Conservation (phyloP, 179 eudicot species). For the Silene noctiflora region DNA sequence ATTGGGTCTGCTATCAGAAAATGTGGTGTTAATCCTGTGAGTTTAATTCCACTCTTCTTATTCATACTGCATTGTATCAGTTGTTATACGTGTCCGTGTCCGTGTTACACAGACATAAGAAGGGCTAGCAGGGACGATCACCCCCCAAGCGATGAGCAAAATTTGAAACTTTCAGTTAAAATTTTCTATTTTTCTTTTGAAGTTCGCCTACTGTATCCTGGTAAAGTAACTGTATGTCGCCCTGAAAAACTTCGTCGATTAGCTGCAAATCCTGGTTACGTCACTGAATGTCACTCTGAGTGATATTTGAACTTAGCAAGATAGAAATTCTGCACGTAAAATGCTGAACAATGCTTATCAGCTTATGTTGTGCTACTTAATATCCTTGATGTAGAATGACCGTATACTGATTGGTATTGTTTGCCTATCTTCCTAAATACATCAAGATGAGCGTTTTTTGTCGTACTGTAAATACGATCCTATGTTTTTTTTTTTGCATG, state of each 20-base stretch:
- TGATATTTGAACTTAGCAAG: not conserved
- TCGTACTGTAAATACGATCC: not conserved
- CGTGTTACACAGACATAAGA: too few species aligned
- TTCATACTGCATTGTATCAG: not conserved
- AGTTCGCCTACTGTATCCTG: too few species aligned
- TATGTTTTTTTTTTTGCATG: not conserved
- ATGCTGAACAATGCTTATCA: slow-evolving; percentile 1
- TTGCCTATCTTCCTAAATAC: not conserved
- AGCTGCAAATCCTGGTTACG: not conserved
- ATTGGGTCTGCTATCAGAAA: slow-evolving; percentile 69
- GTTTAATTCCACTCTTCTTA: slow-evolving; percentile 15
- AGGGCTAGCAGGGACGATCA: too few species aligned
- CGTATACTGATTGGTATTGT: too few species aligned
- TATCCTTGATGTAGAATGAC: not conserved
- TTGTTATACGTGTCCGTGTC: too few species aligned
- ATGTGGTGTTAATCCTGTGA: slow-evolving; percentile 69
- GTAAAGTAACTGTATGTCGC: too few species aligned
- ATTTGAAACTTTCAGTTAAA: too few species aligned
- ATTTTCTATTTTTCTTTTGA: too few species aligned
- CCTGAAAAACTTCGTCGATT: not conserved
- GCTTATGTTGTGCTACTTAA: not conserved
- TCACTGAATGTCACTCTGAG: not conserved
- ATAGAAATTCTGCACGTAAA: not conserved
- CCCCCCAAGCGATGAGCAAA: not conserved
- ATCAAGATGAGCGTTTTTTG: not conserved